These are phyloP conservation scores for Ascosphaera apis DNA, from an alignment of 2,329 filamentous ascomycete genomes.

Conservation along the genomic window DNA sequence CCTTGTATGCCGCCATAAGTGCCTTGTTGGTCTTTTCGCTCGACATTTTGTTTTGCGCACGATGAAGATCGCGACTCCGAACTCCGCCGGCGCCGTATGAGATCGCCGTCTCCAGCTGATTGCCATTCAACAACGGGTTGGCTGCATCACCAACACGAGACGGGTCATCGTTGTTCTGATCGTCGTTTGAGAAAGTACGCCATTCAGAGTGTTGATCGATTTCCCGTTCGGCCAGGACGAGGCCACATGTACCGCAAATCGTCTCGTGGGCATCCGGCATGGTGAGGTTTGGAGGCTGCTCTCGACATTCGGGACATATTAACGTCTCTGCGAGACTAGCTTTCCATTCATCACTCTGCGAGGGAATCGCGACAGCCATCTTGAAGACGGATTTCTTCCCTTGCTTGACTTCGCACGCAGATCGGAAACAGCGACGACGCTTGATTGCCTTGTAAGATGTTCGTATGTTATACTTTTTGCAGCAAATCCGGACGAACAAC, in stretches of 20 bases:
- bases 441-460: constrained; percentile 22
- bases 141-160: constrained; percentile 91
- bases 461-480: constrained; percentile 23
- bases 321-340: constrained; percentile 73
- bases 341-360: constrained; percentile 33
- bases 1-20: constrained; percentile 61
- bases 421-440: constrained; percentile 18
- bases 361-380: constrained; percentile 16
- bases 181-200: constrained; percentile 97
- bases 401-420: constrained; percentile 8
- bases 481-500: constrained; percentile 39
- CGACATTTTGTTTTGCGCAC: constrained; percentile 60
- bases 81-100: constrained; percentile 54
- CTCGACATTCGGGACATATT: constrained; percentile 76
- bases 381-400: constrained; percentile 2
- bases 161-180: constrained; percentile 86
- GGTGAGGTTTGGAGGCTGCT: constrained; percentile 72
- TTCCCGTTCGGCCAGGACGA: constrained; percentile 73
- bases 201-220: constrained; percentile 95
- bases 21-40: constrained; percentile 66
- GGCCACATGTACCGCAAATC: constrained; percentile 74
- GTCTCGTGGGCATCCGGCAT: constrained; percentile 89
- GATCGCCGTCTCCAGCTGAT: constrained; percentile 72
- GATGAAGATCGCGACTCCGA: constrained; percentile 50
- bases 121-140: constrained; percentile 73